These are phyloP conservation scores for Zalaria obscura DNA, from an alignment of 2,329 filamentous ascomycete species.

Conservation along the genomic window DNA sequence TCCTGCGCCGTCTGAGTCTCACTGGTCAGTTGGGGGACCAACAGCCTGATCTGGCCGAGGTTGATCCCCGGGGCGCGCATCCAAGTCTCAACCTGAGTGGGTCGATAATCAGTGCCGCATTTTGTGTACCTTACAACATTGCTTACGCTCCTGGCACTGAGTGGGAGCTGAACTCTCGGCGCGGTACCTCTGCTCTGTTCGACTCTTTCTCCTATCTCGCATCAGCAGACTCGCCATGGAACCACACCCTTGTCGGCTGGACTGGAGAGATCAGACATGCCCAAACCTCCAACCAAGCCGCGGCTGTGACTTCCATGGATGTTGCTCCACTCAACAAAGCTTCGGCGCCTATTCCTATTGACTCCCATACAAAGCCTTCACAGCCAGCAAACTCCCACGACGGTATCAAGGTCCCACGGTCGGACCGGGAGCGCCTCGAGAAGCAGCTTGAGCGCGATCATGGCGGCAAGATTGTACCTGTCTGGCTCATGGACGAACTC, in stretches of 20 bases:
- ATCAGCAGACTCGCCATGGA: slow-evolving; percentile 72
- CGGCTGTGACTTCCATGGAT: slow-evolving; percentile 31
- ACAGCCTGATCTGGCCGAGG: slow-evolving; percentile 27
- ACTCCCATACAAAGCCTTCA: slow-evolving; percentile 33
- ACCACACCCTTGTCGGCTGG: slow-evolving; percentile 87
- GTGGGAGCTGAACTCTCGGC: slow-evolving; percentile 59
- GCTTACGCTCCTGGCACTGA: slow-evolving; percentile 36
- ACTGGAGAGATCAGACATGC: slow-evolving; percentile 53
- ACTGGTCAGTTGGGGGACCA: slow-evolving; percentile 17
- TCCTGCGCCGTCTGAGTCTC: slow-evolving; percentile 39
- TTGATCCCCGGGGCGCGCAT: slow-evolving; percentile 41
- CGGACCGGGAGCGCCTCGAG: slow-evolving; percentile 62
- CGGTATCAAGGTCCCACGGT: slow-evolving; percentile 54
- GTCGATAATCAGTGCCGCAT: slow-evolving; percentile 48
- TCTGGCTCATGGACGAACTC: slow-evolving; percentile 73
- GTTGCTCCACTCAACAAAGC: slow-evolving; percentile 53
- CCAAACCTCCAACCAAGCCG: slow-evolving; percentile 9
- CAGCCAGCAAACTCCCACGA: slow-evolving; percentile 34
- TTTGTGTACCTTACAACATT: slow-evolving; percentile 48
- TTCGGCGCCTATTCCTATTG: slow-evolving; percentile 65
- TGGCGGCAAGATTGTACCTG: slow-evolving; percentile 66
- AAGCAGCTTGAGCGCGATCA: slow-evolving; percentile 57
- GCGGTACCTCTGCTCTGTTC: slow-evolving; percentile 82
- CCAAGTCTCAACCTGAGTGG: slow-evolving; percentile 45
- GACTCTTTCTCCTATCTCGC: slow-evolving; percentile 82